Evolutionary conservation across 768 basidiomycete genomes (phyloP).

Genomic region (Russula sp.): DNA sequence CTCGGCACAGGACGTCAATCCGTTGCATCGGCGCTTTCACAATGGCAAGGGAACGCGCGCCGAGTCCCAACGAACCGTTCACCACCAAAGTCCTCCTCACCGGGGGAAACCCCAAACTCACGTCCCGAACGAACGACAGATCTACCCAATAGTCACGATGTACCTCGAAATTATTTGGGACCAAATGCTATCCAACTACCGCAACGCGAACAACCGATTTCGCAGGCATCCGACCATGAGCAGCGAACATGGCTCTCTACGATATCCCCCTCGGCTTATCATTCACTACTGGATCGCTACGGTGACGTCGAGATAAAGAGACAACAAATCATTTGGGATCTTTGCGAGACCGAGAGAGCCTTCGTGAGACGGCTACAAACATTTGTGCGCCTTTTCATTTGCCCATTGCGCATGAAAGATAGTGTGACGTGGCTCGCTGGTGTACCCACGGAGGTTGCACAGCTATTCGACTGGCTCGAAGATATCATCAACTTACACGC

Average conservation of each 20-base stretch:
- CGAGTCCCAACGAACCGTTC: background rate
- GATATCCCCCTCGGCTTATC: constrained; percentile 26
- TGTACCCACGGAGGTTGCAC: constrained; percentile 60
- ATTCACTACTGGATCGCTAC: constrained; percentile 32
- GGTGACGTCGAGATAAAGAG: constrained; percentile 50
- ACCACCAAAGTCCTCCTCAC: background rate
- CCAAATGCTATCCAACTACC: background rate
- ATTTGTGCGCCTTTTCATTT: constrained; percentile 65
- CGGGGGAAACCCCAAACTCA: background rate
- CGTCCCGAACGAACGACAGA: background rate
- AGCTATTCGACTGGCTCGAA: constrained; percentile 83
- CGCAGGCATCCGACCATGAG: constrained; percentile 3
- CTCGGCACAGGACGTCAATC: background rate
- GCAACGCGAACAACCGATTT: constrained; percentile 1
- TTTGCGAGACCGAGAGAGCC: constrained; percentile 57
- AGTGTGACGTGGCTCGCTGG: constrained; percentile 74
- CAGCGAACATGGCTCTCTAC: constrained; percentile 22
- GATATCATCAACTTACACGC: constrained; percentile 76
- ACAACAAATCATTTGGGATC: constrained; percentile 60
- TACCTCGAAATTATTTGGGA: background rate
- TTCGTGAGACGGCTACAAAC: constrained; percentile 62
- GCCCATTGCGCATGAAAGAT: constrained; percentile 67
- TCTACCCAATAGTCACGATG: background rate
- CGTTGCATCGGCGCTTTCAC: background rate
- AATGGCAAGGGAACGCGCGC: background rate